These are phyloP conservation scores for Termitomyces sp. DNA, from an alignment of 768 basidiomycete species.

Conservation along the genomic window DNA sequence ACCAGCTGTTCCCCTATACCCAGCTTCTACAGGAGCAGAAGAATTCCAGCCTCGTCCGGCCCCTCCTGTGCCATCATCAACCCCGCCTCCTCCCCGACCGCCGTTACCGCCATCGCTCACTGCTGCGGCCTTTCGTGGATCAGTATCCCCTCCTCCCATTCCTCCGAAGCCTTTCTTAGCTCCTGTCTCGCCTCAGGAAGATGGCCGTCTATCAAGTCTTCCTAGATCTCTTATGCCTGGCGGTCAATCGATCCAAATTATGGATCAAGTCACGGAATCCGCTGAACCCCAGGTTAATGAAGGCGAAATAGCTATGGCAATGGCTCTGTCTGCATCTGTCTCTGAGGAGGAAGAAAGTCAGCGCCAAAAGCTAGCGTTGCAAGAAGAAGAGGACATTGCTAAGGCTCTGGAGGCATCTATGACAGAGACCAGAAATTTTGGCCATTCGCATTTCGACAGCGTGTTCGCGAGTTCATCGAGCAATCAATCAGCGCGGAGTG, in stretches of 20 bases:
- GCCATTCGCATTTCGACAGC: neutral
- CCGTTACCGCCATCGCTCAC: conserved; percentile 18
- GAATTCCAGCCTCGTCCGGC: conserved; percentile 28
- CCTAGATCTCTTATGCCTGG: conserved; percentile 5
- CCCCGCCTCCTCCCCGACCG: conserved; percentile 27
- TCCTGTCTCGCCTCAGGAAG: neutral
- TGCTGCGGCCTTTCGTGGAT: conserved; percentile 11
- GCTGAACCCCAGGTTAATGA: conserved; percentile 27
- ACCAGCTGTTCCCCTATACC: conserved; percentile 30
- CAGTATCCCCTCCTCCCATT: conserved; percentile 32
- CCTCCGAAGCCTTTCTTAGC: conserved; percentile 36
- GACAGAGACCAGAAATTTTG: conserved; percentile 7
- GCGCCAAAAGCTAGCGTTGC: conserved; percentile 33
- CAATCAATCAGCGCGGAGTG: neutral
- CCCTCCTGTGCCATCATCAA: conserved; percentile 17
- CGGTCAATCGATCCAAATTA: neutral
- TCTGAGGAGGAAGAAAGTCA: conserved; percentile 30
- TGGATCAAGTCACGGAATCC: neutral
- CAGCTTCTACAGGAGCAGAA: conserved; percentile 29
- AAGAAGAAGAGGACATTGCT: conserved; percentile 69
- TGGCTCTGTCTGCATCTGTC: conserved; percentile 51
- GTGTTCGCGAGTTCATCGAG: conserved; percentile 25
- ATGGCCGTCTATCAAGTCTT: neutral
- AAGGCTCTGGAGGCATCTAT: conserved; percentile 60
- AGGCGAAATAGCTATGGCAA: conserved; percentile 44